phyloP scores from a whole-genome alignment of 2,329 filamentous ascomycete species.

The Aspergillus hortae region DNA sequence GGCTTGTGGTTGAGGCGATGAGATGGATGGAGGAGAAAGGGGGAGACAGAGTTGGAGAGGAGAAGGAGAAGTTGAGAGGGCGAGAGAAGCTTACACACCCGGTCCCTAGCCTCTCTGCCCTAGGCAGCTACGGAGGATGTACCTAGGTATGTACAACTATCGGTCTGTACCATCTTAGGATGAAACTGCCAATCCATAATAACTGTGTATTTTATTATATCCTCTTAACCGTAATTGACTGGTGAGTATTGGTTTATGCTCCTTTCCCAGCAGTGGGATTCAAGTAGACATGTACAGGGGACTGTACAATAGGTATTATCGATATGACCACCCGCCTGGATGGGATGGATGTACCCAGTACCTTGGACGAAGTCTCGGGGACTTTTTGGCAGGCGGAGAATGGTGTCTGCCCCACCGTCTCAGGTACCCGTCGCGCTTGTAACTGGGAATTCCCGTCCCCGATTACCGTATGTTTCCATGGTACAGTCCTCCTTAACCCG shows the following conservation, averaged over 20 bases:
- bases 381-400: constrained; percentile 13
- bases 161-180: too few relatives aligned
- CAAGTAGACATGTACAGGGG: neutral
- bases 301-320: neutral
- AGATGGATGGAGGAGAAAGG: neutral
- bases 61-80: neutral
- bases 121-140: neutral
- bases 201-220: too few relatives aligned
- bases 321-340: neutral
- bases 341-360: constrained; percentile 7
- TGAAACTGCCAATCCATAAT: too few relatives aligned
- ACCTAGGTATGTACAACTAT: neutral
- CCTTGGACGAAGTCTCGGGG: constrained; percentile 10
- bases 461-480: neutral
- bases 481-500: neutral
- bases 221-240: too few relatives aligned
- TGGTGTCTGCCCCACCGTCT: constrained; percentile 13
- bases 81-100: neutral
- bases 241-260: too few relatives aligned
- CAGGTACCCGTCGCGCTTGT: constrained; percentile 19
- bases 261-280: neutral
- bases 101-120: neutral
- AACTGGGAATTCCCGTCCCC: constrained; percentile 1
- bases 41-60: neutral
- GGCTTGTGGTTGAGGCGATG: neutral